Evolutionary conservation across 331 rosid genomes (phyloP).

Genomic region (Saraca asoca): DNA sequence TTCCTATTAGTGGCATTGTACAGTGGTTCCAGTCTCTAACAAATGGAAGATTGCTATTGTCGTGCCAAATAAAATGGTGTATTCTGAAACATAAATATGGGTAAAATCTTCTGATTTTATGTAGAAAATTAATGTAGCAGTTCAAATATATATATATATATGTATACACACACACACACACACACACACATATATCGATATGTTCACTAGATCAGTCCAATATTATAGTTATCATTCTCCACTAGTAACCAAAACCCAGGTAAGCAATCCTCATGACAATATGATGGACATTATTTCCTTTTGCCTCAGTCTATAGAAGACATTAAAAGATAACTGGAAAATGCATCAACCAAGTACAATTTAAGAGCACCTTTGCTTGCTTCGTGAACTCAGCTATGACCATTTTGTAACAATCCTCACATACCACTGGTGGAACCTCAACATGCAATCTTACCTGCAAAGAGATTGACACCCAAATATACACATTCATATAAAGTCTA

Average conservation of each 20-base stretch:
- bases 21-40: slow-evolving; percentile 11
- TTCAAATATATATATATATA: too few species aligned
- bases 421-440: slow-evolving; percentile 76
- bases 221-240: neutral
- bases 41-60: neutral
- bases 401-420: slow-evolving; percentile 76
- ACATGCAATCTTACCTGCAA: slow-evolving; percentile 80
- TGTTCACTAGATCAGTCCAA: neutral
- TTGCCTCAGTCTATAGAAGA: slow-evolving; percentile 1
- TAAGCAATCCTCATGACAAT: neutral
- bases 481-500: slow-evolving; percentile 9
- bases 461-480: slow-evolving; percentile 20
- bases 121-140: neutral
- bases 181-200: too few species aligned
- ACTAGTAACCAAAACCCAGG: neutral
- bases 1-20: slow-evolving; percentile 8
- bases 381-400: slow-evolving; percentile 74
- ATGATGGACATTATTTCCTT: slow-evolving; percentile 3
- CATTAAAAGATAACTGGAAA: neutral
- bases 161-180: too few species aligned
- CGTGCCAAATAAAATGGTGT: neutral
- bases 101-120: neutral
- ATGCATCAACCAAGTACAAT: slow-evolving; percentile 11
- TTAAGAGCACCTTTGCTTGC: slow-evolving; percentile 66
- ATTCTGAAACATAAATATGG: neutral